A percentile compares a stretch with the other conserved stretches of the same genome.
These are phyloP conservation scores for Penicillium aurantiogriseum DNA, from an alignment of 2,329 filamentous ascomycete species.

Conservation along the genomic window DNA sequence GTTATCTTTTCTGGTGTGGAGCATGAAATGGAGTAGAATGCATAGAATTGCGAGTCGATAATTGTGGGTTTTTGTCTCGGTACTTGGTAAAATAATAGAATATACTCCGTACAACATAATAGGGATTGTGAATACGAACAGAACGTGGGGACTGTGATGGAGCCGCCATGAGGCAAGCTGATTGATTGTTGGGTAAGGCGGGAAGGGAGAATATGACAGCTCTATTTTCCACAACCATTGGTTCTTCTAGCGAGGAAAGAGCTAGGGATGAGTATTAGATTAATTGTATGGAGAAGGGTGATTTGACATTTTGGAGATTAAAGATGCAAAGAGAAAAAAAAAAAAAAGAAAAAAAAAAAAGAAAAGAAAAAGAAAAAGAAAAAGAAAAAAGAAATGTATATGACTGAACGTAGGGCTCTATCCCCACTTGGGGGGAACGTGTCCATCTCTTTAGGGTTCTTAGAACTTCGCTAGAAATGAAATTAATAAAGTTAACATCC, in stretches of 20 bases:
- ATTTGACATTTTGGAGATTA: background rate
- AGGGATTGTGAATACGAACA: slow-evolving; percentile 6
- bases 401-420: background rate
- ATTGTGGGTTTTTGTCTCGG: background rate
- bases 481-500: background rate
- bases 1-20: background rate
- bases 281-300: background rate
- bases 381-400: background rate
- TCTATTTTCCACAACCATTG: slow-evolving; percentile 22
- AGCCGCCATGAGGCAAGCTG: slow-evolving; percentile 5
- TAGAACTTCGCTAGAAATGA: slow-evolving; percentile 13
- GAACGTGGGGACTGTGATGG: slow-evolving; percentile 18
- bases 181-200: slow-evolving; percentile 9
- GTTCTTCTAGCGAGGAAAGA: background rate
- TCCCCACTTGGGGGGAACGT: slow-evolving; percentile 19
- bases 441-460: slow-evolving; percentile 7
- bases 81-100: background rate
- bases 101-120: background rate
- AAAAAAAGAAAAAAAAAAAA: too few species aligned
- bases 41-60: background rate
- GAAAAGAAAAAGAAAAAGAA: too few species aligned
- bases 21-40: background rate
- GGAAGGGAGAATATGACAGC: slow-evolving; percentile 32
- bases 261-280: background rate
- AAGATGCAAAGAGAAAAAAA: background rate